These are phyloP conservation scores for Nigrospora osmanthi DNA, from an alignment of 2,329 filamentous ascomycete species.

Conservation along the genomic window DNA sequence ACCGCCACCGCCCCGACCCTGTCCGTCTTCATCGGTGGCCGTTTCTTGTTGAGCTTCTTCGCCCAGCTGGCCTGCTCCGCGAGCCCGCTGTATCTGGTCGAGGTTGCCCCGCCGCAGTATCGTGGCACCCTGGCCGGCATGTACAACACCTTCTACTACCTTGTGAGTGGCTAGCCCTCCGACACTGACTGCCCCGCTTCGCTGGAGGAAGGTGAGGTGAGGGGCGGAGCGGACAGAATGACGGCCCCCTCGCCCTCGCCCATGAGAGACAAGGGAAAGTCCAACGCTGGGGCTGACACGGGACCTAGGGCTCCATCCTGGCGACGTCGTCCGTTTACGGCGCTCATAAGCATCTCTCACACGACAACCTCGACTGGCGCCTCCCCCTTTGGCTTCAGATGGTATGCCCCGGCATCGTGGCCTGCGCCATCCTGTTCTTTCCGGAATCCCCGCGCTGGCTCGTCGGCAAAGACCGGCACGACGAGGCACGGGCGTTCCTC, in stretches of 20 bases:
- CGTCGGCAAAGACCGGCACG: constrained; percentile 21
- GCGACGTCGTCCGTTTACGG: constrained; percentile 22
- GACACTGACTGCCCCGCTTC: too few species aligned
- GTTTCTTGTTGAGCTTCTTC: constrained; percentile 43
- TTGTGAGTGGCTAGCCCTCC: constrained; percentile 11
- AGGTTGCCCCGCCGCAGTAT: constrained; percentile 51
- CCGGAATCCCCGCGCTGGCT: constrained; percentile 27
- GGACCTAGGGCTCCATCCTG: constrained; percentile 14
- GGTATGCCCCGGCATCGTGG: constrained; percentile 21
- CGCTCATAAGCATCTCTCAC: constrained; percentile 18
- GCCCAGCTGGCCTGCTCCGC: constrained; percentile 48
- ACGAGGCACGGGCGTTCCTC: constrained; percentile 28
- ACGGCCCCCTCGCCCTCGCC: too few species aligned
- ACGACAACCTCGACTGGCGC: constrained; percentile 20
- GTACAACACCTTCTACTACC: constrained; percentile 33
- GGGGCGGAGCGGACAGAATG: too few species aligned
- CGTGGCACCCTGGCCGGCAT: constrained; percentile 51
- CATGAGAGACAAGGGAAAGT: neutral
- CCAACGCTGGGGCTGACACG: neutral
- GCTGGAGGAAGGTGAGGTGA: neutral
- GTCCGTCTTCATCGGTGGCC: constrained; percentile 41
- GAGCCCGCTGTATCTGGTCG: constrained; percentile 51
- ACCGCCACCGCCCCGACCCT: constrained; percentile 35
- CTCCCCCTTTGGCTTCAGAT: constrained; percentile 26
- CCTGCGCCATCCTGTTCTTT: constrained; percentile 21